Evolutionary conservation across 2,329 filamentous ascomycete species (phyloP), one percentile per base, ranked within the genome.

Genomic region (Fusarium setosum): DNA sequence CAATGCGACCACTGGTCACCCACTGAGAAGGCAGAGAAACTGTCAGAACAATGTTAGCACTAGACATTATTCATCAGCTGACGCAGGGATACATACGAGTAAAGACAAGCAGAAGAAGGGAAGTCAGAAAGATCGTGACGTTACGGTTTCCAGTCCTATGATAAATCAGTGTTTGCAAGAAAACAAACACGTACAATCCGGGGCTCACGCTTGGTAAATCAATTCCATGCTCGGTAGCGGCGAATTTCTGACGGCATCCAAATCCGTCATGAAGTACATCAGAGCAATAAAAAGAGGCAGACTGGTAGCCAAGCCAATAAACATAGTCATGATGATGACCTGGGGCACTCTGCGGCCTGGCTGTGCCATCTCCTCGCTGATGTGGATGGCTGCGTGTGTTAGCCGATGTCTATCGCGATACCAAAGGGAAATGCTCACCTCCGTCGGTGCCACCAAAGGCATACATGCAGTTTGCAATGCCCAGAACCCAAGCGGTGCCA

Each of bases 331-430:
- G 11, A 56, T 56, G 9, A 59, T 63, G 38, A 62, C 56, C 17
- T 62, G 59, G 1, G 59, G 59, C 3, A 62, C 59, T 10, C 56
- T 41, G 35, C 56, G 34, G 6, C 59, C 59, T 3, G 59, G 59
- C 15, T 63, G 56, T 2, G 59, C n/a, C 59, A 63, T 59, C 21
- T 63, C 59, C 18, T 63, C 59, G n/a, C 56, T 59, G 5, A 63
- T 63, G 21, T 63, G 59, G 13, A 59, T 63, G 6, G 51, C 59
- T 63, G 10, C 17, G 23, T 8, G 7, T 3, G 24, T 15, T 17
- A 45, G 20, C 20, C 1, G 1, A 1, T 6, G 9, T 11, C 9
- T 1, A 4, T n/a, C 3, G 15, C 4, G 3, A 5, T 2, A 5
- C 3, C 6, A 13, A 5, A 4, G 5, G 4, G 18, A 17, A 18